Base-by-base conservation (phyloP, 2,329 filamentous ascomycete species). In the Conoideocrella luteorostrata region DNA sequence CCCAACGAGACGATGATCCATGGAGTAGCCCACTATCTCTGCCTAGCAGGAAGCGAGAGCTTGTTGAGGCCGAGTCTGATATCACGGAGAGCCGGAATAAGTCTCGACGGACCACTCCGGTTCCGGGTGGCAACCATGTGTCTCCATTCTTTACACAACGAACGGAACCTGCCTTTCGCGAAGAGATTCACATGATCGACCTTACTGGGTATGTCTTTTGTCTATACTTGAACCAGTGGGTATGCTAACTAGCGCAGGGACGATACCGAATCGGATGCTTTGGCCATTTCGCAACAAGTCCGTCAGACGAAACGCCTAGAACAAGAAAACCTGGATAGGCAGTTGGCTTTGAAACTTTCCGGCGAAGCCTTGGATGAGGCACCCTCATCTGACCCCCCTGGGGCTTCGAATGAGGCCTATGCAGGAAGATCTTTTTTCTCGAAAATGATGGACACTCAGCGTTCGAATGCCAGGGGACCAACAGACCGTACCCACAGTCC, bases 121-220 rank as follows among this genome's bases (percentile, higher is more conserved):
- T 35, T 18, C 46, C 46, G 3, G 23, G 18, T 33, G 36, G 15
- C 35, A 30, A 21, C 13, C 28, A 3, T 5, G 29, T 28, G 24
- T 17, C 34, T 12, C 18, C 20, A 15, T 36, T 40, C 33, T 42
- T 24, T 20, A 29, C 28, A 15, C 2, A 35, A 26, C 7, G 22
- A 33, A 40, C 39, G 40, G 22, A 47, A 30, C 42, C 42, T 21
- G 21, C 13, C 22, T 26, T 13, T 20, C 18, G 15, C 47, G 47
- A 41, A n/a, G 29, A 42, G 17, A 26, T 56, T 34, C 57, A 62
- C 17, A 43, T 68, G 28, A 67, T 70, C 43, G 67, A 71, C 52
- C 62, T 71, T 52, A 71, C 67, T 49, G 66, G 65, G 61, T 66
- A 61, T 46, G 58, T 28, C 29, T 3, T n/a, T 15, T 7, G 12